Percentiles rank a stretch among this genome's conserved stretches.
Evolutionary conservation across 805 yeast species (phyloP).

Genomic region (Lachancea dasiensis): DNA sequence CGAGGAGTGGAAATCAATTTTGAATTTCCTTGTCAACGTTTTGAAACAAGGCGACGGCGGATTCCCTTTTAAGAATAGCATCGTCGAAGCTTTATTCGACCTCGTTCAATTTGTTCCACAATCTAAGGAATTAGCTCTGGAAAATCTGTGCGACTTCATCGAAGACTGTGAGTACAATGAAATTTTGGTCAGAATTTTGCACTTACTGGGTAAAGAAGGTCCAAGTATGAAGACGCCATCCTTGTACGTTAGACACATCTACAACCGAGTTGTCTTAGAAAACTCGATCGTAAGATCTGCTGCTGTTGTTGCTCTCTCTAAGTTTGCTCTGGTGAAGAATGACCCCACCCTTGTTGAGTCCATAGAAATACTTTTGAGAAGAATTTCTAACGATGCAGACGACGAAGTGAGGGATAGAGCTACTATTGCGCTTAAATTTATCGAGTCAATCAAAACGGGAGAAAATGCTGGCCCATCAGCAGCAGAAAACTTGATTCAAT

Average conservation of each 20-base stretch:
- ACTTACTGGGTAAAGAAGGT: conserved; percentile 90
- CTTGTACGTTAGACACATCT: conserved; percentile 88
- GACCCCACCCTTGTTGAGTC: conserved; percentile 63
- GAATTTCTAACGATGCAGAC: conserved; percentile 84
- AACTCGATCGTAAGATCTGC: conserved; percentile 94
- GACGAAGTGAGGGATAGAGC: conserved; percentile 99
- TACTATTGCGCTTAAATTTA: conserved; percentile 69
- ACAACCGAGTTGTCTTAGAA: conserved; percentile 93
- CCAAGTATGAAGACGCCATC: conserved; percentile 83
- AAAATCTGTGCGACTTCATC: conserved; percentile 89
- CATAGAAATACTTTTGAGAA: conserved; percentile 65
- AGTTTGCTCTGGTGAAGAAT: conserved; percentile 72
- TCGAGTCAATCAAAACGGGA: conserved; percentile 37
- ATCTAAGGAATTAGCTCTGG: conserved; percentile 76
- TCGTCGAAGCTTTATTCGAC: conserved; percentile 90
- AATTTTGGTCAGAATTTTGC: conserved; percentile 86
- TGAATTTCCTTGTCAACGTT: conserved; percentile 72
- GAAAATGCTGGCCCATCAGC: conserved; percentile 19
- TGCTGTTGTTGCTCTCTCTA: conserved; percentile 87
- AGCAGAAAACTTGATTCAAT: conserved; percentile 48
- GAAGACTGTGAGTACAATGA: conserved; percentile 98
- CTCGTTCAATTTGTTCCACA: conserved; percentile 80
- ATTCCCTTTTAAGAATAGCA: conserved; percentile 72
- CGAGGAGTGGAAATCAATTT: conserved; percentile 75
- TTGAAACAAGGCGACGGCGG: conserved; percentile 86